Evolutionary conservation across 2,329 filamentous ascomycete genomes (phyloP), one percentile per base, ranked within the genome.

Genomic region (Nothophoma quercina): DNA sequence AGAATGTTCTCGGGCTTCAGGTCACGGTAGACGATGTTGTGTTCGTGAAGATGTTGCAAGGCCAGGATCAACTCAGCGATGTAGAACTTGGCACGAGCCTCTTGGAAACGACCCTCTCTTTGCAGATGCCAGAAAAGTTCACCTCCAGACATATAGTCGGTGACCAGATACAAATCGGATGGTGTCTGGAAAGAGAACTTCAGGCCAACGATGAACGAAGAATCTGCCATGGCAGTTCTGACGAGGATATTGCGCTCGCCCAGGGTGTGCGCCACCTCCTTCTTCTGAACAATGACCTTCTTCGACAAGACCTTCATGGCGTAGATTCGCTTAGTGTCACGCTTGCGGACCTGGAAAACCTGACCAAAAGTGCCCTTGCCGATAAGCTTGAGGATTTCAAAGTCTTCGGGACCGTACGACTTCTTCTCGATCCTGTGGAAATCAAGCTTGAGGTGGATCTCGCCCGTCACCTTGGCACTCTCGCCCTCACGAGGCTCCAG

Each of bases 271-370:
- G 93, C 92, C 41, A 99, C 92, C 75, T 99, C 95, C 77, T 99
- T 99, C 85, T 99, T 99, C 78, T 99, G 95, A 21, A 99, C 95
- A 68, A 99, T 99, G 45, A 99, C 95, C 81, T 99, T 99, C 83
- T 99, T 99, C 42, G 95, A 97, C 25, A 99, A 81, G 1, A 99
- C 93, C 77, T 99, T 99, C 95, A 99, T 99, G 57, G 95, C 95
- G 70, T 99, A 99, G 56, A 99, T 97, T 35, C 95, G 88, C 67
- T 88, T 87, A 0, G 93, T 97, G 73, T 99, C 95, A 80, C 91
- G 95, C 84, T 99, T 99, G 65, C 91, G 88, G 6, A 99, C 95
- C 74, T 99, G 95, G 73, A 98, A 99, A 2, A 99, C 95, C 74
- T 99, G 95, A 1, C 95, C 95, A 72, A 99, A 99, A 0, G 95